Base-by-base conservation (phyloP, 2,329 filamentous ascomycete species). In the Scedosporium apiospermum region DNA sequence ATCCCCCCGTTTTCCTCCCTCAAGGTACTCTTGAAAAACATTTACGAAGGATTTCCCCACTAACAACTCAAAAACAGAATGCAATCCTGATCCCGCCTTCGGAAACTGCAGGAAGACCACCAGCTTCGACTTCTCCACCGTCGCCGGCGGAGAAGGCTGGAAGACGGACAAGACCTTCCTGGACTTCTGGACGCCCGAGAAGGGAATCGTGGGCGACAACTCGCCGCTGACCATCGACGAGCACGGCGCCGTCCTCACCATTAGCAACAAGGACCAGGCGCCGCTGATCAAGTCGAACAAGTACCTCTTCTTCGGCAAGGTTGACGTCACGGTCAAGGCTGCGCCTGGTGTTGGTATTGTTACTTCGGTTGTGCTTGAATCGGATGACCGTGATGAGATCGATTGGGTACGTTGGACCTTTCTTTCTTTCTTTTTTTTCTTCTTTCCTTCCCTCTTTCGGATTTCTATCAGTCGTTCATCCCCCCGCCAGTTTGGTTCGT, bases 301-400 rank as follows among this genome's bases (percentile, higher is more conserved):
- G 80, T 93, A 92, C 77, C 89, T 95, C 72, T 92, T 95, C 88
- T 95, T 92, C 69, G 90, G 90, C 57, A 84, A 83, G 65, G 83
- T 91, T 65, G 86, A 90, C 55, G 83, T 88, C 57, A 81, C 82
- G 16, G 78, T 92, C 72, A 88, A 90, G 72, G 83, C 88, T 9
- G 87, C 90, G 5, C 82, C 88, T 0, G 90, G 90, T 9, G 81
- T 79, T 3, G 90, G 90, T 57, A 90, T 93, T 64, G 87, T 93
- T 64, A 92, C 88, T 74, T 89, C 87, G 64, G 80, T 88, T 6
- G 88, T 93, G 18, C 74, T 95, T 64, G 87, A 91, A 72, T 92
- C 89, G 0, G 88, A 93, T 69, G 81, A 84, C 67, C 78, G 92
- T 30, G 90, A 93, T 10, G 90, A 95, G 76, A 91, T 95, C 65